Conservation (phyloP, 176 grass and related monocot species). For the Calamus simplicifolius region DNA sequence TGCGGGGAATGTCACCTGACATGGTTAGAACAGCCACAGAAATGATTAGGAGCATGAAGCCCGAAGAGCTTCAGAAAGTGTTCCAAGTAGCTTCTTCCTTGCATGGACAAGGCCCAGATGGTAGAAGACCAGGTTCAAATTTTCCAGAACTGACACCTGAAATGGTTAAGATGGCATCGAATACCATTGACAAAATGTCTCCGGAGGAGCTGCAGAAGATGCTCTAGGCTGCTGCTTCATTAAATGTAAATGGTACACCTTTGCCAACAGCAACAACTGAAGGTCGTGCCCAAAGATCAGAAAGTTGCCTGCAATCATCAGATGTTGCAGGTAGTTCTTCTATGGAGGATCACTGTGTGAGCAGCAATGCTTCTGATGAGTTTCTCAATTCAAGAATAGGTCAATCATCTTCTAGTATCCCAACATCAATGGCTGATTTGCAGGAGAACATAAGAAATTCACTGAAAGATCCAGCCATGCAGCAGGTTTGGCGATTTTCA, state of each 20-base stretch:
- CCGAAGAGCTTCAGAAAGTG: constrained; percentile 93
- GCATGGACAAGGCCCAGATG: constrained; percentile 34
- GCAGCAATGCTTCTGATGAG: constrained; percentile 11
- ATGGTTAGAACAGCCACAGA: constrained; percentile 69
- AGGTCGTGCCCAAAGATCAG: constrained; percentile 16
- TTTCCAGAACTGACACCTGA: constrained; percentile 88
- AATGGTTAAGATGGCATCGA: constrained; percentile 83
- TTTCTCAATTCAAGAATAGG: constrained; percentile 31
- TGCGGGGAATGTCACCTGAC: constrained; percentile 81
- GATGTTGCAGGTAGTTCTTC: constrained; percentile 12
- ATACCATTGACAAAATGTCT: constrained; percentile 76
- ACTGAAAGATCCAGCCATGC: constrained; percentile 93
- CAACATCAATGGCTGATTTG: constrained; percentile 41
- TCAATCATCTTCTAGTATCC: constrained; percentile 35
- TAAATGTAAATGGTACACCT: constrained; percentile 38
- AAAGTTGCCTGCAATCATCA: constrained; percentile 20
- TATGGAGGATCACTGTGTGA: constrained; percentile 1
- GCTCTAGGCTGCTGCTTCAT: constrained; percentile 53
- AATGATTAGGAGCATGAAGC: constrained; percentile 82
- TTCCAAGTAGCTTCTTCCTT: constrained; percentile 75
- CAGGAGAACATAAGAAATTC: constrained; percentile 68
- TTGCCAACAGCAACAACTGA: constrained; percentile 25
- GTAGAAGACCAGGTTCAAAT: constrained; percentile 48
- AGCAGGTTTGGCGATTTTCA: constrained; percentile 39
- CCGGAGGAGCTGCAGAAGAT: constrained; percentile 84